Evolutionary conservation across 2,329 filamentous ascomycete genomes (phyloP).

Genomic region (Akanthomyces uredinophilus): DNA sequence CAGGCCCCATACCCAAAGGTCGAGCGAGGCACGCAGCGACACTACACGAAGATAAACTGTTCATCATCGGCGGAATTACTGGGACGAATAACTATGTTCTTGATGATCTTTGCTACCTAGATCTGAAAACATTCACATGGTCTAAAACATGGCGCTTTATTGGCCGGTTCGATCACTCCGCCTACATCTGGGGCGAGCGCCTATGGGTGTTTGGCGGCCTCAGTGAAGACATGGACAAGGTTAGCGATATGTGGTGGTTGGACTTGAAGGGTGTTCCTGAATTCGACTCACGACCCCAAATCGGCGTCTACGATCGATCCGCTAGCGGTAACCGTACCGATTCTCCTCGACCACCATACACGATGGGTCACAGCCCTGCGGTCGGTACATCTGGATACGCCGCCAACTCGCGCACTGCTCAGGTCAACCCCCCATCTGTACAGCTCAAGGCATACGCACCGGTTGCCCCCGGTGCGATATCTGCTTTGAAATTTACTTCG

Average conservation of each 20-base stretch:
- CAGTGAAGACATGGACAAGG: slow-evolving; percentile 94
- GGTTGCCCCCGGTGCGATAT: slow-evolving; percentile 82
- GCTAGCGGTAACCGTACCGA: slow-evolving; percentile 36
- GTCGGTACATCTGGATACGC: slow-evolving; percentile 60
- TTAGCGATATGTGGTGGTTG: slow-evolving; percentile 94
- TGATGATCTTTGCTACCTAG: slow-evolving; percentile 94
- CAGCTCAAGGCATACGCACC: slow-evolving; percentile 71
- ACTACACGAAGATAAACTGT: slow-evolving; percentile 92
- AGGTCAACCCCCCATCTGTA: slow-evolving; percentile 61
- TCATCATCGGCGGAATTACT: slow-evolving; percentile 92
- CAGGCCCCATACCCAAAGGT: slow-evolving; percentile 80
- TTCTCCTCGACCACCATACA: slow-evolving; percentile 49
- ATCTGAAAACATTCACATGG: slow-evolving; percentile 97
- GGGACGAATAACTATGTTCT: slow-evolving; percentile 88
- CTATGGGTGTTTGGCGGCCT: slow-evolving; percentile 97
- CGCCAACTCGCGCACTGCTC: slow-evolving; percentile 61
- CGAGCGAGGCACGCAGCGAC: slow-evolving; percentile 90
- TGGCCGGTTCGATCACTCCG: slow-evolving; percentile 88
- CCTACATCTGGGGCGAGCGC: slow-evolving; percentile 84
- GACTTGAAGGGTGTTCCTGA: slow-evolving; percentile 88
- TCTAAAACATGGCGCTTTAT: slow-evolving; percentile 95
- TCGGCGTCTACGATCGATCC: slow-evolving; percentile 47
- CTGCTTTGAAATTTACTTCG: slow-evolving; percentile 76
- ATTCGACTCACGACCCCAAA: slow-evolving; percentile 64
- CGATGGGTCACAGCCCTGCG: slow-evolving; percentile 43